These are phyloP conservation scores for California macrophylla DNA, from an alignment of 441 rosid species.

Conservation along the genomic window DNA sequence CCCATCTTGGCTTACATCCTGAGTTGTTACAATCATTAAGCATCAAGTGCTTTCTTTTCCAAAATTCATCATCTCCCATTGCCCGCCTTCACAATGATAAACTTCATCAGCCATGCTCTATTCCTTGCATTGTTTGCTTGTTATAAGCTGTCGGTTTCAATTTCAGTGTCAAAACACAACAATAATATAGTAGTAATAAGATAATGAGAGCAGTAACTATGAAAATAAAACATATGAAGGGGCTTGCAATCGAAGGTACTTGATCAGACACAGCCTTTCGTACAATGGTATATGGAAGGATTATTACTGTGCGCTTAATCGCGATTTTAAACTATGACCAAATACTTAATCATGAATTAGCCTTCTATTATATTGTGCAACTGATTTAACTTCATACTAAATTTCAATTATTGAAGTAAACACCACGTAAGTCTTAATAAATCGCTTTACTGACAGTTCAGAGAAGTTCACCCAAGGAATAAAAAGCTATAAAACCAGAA, in stretches of 20 bases:
- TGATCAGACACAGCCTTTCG: not conserved
- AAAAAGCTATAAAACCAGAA: not conserved
- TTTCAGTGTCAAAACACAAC: not conserved
- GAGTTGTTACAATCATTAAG: not conserved
- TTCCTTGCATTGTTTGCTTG: not conserved
- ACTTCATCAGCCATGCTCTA: not conserved
- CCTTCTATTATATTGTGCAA: not conserved
- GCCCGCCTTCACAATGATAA: not conserved
- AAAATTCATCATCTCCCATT: not conserved
- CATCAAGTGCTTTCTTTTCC: not conserved
- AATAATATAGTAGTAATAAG: too few species aligned
- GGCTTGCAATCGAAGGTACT: not conserved
- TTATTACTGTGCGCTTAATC: too few species aligned
- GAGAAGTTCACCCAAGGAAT: not conserved
- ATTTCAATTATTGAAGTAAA: not conserved
- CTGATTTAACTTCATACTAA: not conserved
- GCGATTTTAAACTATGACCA: too few species aligned
- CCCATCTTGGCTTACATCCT: constrained; percentile 2
- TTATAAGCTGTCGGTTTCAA: not conserved
- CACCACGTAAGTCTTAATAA: not conserved
- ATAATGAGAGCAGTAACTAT: not conserved
- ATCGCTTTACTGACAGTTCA: not conserved
- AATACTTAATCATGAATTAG: too few species aligned
- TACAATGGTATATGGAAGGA: too few species aligned
- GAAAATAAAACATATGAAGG: not conserved